Evolutionary conservation across 2,329 filamentous ascomycete genomes (phyloP).

Genomic region (Albophoma yamanashiensis): DNA sequence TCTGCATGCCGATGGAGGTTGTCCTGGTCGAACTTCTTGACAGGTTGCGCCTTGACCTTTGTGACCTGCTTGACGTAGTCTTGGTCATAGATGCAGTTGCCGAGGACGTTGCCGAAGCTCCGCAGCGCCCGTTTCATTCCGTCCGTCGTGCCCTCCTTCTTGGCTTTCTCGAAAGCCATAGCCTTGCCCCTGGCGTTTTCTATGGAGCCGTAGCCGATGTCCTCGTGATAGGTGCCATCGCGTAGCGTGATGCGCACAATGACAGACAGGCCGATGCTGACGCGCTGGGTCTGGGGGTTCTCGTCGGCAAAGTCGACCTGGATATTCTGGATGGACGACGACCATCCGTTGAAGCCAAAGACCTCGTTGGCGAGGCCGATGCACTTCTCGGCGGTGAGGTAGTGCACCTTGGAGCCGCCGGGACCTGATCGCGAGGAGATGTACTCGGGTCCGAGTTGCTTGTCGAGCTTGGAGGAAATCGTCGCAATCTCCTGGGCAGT

Average conservation of each 20-base stretch:
- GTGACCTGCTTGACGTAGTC: conserved; percentile 84
- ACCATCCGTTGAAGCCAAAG: conserved; percentile 97
- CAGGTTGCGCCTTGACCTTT: conserved; percentile 70
- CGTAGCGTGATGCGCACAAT: conserved; percentile 82
- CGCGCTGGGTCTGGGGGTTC: conserved; percentile 62
- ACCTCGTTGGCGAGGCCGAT: conserved; percentile 92
- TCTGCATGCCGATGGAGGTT: conserved; percentile 74
- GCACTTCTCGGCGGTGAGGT: conserved; percentile 91
- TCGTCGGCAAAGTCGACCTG: conserved; percentile 95
- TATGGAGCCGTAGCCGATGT: conserved; percentile 92
- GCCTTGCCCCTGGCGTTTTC: conserved; percentile 95
- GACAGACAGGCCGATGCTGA: conserved; percentile 79
- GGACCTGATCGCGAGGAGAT: conserved; percentile 79
- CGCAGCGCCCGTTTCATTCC: conserved; percentile 80
- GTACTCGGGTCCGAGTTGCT: conserved; percentile 91
- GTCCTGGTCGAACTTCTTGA: conserved; percentile 64
- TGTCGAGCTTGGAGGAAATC: conserved; percentile 75
- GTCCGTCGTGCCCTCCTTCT: conserved; percentile 96
- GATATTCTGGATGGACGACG: conserved; percentile 86
- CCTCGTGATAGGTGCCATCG: conserved; percentile 95
- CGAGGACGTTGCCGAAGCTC: conserved; percentile 90
- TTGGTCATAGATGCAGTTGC: conserved; percentile 98
- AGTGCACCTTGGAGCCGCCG: conserved; percentile 79
- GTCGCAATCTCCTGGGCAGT: conserved; percentile 87
- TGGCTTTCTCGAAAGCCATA: conserved; percentile 93